A percentile compares a stretch with the other conserved stretches of the same genome.
These are phyloP conservation scores for Penicillium expansum DNA, from an alignment of 2,329 filamentous ascomycete genomes.

Conservation along the genomic window DNA sequence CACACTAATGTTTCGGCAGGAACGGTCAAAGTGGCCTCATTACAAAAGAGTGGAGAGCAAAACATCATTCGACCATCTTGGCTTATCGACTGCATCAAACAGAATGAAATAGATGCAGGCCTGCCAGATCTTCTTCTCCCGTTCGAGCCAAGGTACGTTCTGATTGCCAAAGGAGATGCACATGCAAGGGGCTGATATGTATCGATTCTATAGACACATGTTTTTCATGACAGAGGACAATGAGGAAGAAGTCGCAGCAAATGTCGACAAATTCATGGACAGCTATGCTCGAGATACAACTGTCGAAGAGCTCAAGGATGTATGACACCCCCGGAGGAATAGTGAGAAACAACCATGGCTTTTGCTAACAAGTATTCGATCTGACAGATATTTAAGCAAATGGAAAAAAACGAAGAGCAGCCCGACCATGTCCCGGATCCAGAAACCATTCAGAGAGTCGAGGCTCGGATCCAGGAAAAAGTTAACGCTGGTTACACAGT, in stretches of 20 bases:
- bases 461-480: constrained; percentile 54
- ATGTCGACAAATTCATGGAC: constrained; percentile 76
- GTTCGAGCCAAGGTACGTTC: constrained; percentile 51
- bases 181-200: constrained; percentile 1
- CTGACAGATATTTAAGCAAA: constrained; percentile 41
- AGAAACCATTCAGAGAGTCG: constrained; percentile 55
- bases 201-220: constrained; percentile 60
- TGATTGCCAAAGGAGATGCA: constrained; percentile 29
- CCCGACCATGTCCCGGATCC: constrained; percentile 44
- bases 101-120: constrained; percentile 54
- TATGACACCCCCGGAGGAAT: constrained; percentile 22
- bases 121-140: constrained; percentile 61
- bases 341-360: not conserved
- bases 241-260: constrained; percentile 54
- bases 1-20: constrained; percentile 30
- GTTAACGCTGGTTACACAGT: constrained; percentile 29
- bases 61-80: constrained; percentile 77
- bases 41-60: constrained; percentile 68
- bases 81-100: constrained; percentile 76
- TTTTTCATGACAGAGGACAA: constrained; percentile 64
- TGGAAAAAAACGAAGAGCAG: constrained; percentile 29
- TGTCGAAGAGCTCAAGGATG: constrained; percentile 58
- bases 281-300: constrained; percentile 73
- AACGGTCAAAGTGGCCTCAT: constrained; percentile 74
- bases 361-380: not conserved